A percentile compares a stretch with the other conserved stretches of the same genome.
These are phyloP conservation scores for Alternaria viburni DNA, from an alignment of 2,329 filamentous ascomycete species.

Conservation along the genomic window DNA sequence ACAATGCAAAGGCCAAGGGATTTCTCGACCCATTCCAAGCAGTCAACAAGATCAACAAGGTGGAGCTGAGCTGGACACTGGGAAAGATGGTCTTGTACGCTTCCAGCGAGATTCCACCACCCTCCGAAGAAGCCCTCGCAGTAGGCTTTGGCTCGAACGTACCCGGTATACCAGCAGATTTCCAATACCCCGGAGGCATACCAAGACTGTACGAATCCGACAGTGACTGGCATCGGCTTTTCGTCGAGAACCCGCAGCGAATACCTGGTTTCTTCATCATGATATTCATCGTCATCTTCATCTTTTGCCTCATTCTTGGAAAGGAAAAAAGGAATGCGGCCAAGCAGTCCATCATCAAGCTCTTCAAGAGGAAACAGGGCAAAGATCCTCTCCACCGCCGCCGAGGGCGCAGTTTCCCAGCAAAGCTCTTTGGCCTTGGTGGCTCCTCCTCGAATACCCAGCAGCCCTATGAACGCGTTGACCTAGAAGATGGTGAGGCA, in stretches of 20 bases:
- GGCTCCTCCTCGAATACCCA: constrained; percentile 50
- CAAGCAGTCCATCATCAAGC: constrained; percentile 62
- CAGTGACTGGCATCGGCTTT: constrained; percentile 64
- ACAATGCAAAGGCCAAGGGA: constrained; percentile 73
- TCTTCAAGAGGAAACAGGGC: constrained; percentile 52
- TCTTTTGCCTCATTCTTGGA: constrained; percentile 77
- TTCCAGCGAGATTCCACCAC: constrained; percentile 80
- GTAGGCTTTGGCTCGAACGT: constrained; percentile 93
- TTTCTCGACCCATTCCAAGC: constrained; percentile 88
- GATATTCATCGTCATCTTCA: constrained; percentile 71
- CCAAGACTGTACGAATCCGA: constrained; percentile 57
- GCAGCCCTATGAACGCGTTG: constrained; percentile 74
- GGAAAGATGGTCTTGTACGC: constrained; percentile 97
- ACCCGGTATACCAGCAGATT: constrained; percentile 72
- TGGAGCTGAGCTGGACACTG: constrained; percentile 96
- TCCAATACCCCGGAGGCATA: constrained; percentile 74
- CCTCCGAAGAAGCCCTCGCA: constrained; percentile 66
- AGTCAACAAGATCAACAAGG: constrained; percentile 86
- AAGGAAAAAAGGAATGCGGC: constrained; percentile 71
- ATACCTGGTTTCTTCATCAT: constrained; percentile 80
- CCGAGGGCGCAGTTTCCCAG: constrained; percentile 46
- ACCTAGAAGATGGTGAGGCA: constrained; percentile 72
- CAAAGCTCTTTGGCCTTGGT: constrained; percentile 67
- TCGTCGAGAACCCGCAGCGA: constrained; percentile 69
- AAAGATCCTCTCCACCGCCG: constrained; percentile 43